Base-by-base conservation (phyloP, 768 basidiomycete genomes). In the Kockovaella imperatae region DNA sequence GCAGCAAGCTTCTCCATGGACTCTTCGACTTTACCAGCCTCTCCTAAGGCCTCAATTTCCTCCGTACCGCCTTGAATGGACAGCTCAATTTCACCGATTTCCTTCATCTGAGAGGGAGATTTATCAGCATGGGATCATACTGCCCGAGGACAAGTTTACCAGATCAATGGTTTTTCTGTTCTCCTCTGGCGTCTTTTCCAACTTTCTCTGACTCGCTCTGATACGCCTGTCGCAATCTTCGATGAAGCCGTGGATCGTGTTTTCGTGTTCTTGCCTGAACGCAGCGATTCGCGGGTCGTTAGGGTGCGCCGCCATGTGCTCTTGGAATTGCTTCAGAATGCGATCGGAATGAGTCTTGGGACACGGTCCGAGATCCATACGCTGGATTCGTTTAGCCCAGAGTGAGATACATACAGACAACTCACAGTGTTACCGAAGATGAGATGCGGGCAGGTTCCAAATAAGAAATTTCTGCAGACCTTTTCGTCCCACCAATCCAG, bases 111-210 rank as follows among this genome's bases (percentile, higher is more conserved):
- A n/a, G n/a, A n/a, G n/a, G n/a, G n/a, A 13, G 24, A 14, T 15
- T 15, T 11, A 23, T 30, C 28, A 41, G 47, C 48, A 20, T 25
- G 8, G 4, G 10, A 35, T 25, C 50, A 35, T 35, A 40, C 47
- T 6, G 41, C 13, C 24, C 47, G 21, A 50, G 45, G 30, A 21
- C 5, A 15, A 17, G 41, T 40, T 26, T 23, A 73, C 86, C 76
- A 99, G 73, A 72, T 93, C 90, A 3, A 95, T 96, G 26, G 93
- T 97, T 75, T 96, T 95, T 42, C 90, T 89, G 70, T 99, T 99
- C 77, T 99, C 95, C 75, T 97, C 95, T 28, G 95, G 95, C 4
- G 95, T 99, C 78, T 99, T 99, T 77, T 99, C 95, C 67, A 99
- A 74, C 67, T 95, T 79, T 60, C 89, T 78, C 71, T 99, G 95